Evolutionary conservation across 495 filamentous ascomycete species (phyloP), one percentile per base, ranked within the genome.

Genomic region (Xylaria sp.): DNA sequence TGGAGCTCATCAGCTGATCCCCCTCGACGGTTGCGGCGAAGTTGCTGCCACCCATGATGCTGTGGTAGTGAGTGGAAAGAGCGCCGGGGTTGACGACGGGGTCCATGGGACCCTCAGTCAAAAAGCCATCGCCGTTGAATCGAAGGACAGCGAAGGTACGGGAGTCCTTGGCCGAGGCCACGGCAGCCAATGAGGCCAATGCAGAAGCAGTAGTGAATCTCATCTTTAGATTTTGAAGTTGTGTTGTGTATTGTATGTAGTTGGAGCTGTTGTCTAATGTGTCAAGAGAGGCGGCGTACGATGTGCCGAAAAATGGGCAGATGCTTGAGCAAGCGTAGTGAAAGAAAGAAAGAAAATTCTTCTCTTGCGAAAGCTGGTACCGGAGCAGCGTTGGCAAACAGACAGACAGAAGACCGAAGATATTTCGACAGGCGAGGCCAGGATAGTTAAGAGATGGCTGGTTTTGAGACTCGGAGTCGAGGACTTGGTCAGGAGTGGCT

Each of bases 21-120:
- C 89, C 92, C 53, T 83, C 83, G 82, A 90, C 90, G 55, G 78
- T 84, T 75, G 91, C 83, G 68, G 87, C 85, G 75, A 94, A 94
- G 67, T 87, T 90, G 80, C 87, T 92, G 68, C 90, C 91, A 31
- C 92, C 92, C 79, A 89, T 85, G 70, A 93, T 86, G 63, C 85
- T 86, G 76, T 94, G 92, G 41, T 91, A 86, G 80, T 94, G 92
- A 67, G 79, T 78, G 3, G 90, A 85, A 5, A 86, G 75, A 1
- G 48, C 70, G 29, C 90, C 90, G 31, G 91, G 91, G 71, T 77
- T 82, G 71, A 92, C 81, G 64, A 93, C 85, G 53, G 92, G 91
- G 70, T 94, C 92, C 41, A 86, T 84, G 65, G 88, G 85, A 73
- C 88, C 88, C 55, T 83, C 80, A 50, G 86, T 85, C 73, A 92